Conservation (phyloP, 164 flowering plant genomes). For the Paratinospora sagittata region DNA sequence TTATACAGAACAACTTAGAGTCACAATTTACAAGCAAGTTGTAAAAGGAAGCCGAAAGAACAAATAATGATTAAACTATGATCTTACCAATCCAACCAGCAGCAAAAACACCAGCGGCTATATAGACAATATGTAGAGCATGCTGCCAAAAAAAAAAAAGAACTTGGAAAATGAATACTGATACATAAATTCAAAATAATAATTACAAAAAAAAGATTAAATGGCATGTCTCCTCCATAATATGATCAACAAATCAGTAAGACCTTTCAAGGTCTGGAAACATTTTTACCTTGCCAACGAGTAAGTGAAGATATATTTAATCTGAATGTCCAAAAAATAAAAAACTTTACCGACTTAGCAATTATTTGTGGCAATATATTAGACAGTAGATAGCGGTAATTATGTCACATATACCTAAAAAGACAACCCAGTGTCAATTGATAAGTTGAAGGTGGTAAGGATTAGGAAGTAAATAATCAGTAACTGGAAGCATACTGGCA, state of each 20-base stretch:
- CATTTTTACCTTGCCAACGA: background rate
- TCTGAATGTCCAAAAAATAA: background rate
- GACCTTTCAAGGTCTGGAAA: background rate
- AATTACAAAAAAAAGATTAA: background rate
- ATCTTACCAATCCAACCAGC: constrained; percentile 97
- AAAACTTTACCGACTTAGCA: background rate
- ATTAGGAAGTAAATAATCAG: background rate
- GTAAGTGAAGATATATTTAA: background rate
- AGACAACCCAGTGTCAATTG: background rate
- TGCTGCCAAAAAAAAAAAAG: constrained; percentile 60
- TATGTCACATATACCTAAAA: background rate
- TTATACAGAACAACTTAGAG: constrained; percentile 25
- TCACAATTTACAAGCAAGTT: background rate
- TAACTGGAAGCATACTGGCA: background rate
- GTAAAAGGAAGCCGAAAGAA: background rate
- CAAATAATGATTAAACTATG: background rate
- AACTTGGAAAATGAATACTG: background rate
- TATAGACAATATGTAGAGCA: constrained; percentile 61
- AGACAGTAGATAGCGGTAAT: background rate
- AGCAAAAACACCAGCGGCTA: constrained; percentile 80
- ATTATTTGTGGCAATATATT: background rate
- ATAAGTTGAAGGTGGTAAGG: background rate
- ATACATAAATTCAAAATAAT: background rate
- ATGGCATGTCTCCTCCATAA: background rate
- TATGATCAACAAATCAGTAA: background rate